A percentile compares a stretch with the other conserved stretches of the same genome.
phyloP scores from a whole-genome alignment of 495 filamentous ascomycete genomes.

The Collariella sp. region DNA sequence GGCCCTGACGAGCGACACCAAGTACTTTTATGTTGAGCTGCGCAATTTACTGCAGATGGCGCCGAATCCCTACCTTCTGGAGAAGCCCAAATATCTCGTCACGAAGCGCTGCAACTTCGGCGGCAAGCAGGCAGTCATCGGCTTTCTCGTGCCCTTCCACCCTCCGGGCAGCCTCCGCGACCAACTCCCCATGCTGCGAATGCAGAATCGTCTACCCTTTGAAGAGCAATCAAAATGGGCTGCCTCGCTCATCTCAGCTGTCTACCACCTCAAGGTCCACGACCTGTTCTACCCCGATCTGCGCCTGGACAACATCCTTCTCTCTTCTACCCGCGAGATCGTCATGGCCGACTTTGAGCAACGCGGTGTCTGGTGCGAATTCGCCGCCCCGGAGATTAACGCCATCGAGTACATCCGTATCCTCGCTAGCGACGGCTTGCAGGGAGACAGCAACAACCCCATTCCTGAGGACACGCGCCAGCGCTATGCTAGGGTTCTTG shows the following conservation, averaged over 20 bases:
- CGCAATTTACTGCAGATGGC: slow-evolving; percentile 36
- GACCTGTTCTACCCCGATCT: slow-evolving; percentile 42
- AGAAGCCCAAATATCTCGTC: slow-evolving; percentile 35
- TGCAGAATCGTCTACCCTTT: slow-evolving; percentile 28
- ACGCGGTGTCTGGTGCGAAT: slow-evolving; percentile 44
- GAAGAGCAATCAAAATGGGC: slow-evolving; percentile 38
- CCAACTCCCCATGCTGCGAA: slow-evolving; percentile 33
- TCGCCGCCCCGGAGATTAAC: slow-evolving; percentile 43
- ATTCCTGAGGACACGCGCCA: slow-evolving; percentile 26
- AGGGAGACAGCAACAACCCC: slow-evolving; percentile 11
- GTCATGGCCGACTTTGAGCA: slow-evolving; percentile 48
- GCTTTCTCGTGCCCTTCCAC: slow-evolving; percentile 40
- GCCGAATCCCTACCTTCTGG: slow-evolving; percentile 36
- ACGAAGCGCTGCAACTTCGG: slow-evolving; percentile 40
- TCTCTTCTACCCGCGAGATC: slow-evolving; percentile 30
- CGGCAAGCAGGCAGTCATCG: slow-evolving; percentile 36
- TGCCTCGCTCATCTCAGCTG: slow-evolving; percentile 34
- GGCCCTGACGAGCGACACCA: slow-evolving; percentile 40
- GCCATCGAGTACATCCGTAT: slow-evolving; percentile 40
- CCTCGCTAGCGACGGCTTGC: slow-evolving; percentile 21
- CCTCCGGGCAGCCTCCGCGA: slow-evolving; percentile 36
- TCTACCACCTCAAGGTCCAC: slow-evolving; percentile 31
- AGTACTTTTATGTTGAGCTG: slow-evolving; percentile 42
- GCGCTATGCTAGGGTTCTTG: slow-evolving; percentile 29
- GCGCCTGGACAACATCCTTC: slow-evolving; percentile 41